Percentiles rank a stretch among this genome's conserved stretches.
Conservation (phyloP, 192 early-diverging fungal species). For the Glomus cerebriforme region DNA sequence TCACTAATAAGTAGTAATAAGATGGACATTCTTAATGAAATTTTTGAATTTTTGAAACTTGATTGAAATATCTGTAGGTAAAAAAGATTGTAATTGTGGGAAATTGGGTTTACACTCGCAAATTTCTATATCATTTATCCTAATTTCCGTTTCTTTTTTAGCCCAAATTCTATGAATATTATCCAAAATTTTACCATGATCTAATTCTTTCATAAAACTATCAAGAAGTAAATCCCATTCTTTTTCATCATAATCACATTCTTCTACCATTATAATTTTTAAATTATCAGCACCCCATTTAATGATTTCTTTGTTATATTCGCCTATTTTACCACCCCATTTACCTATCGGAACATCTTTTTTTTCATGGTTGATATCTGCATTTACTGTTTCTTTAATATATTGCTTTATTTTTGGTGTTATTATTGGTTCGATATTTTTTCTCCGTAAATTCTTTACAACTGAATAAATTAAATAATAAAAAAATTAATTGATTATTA, state of each 20-base stretch:
- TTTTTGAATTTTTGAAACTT: too few relatives aligned
- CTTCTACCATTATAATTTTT: background rate
- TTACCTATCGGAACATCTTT: background rate
- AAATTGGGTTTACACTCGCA: too few relatives aligned
- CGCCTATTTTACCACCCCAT: background rate
- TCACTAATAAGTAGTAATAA: too few relatives aligned
- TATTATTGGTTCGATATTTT: background rate
- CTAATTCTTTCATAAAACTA: too few relatives aligned
- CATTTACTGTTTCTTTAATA: background rate
- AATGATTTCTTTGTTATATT: background rate
- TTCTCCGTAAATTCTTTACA: background rate
- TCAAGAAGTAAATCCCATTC: background rate
- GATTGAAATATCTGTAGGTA: too few relatives aligned
- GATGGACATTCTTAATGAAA: too few relatives aligned
- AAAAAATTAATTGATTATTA: background rate
- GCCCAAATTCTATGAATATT: too few relatives aligned
- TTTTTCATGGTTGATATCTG: background rate
- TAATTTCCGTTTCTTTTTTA: too few relatives aligned
- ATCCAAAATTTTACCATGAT: too few relatives aligned
- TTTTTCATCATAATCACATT: background rate
- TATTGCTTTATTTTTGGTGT: background rate
- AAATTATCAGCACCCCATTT: background rate
- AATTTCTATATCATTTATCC: too few relatives aligned
- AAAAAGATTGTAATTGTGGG: too few relatives aligned
- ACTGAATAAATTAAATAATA: background rate